Evolutionary conservation across 805 yeast genomes (phyloP).

Genomic region (Metschnikowia vanudenii): DNA sequence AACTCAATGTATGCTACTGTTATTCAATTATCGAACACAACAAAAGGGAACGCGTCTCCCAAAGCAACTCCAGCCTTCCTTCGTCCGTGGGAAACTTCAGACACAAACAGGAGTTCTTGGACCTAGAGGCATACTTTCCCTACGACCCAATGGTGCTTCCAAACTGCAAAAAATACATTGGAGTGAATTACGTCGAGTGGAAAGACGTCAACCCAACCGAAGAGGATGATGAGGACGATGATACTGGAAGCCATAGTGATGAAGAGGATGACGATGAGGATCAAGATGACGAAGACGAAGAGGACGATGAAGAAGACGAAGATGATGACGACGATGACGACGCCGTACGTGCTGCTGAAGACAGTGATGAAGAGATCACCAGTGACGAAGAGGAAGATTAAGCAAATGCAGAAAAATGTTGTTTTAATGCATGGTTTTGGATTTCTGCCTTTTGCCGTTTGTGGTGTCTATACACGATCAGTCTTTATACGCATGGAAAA

Average conservation of each 20-base stretch:
- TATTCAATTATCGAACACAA: conserved; percentile 90
- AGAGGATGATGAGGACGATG: conserved; percentile 56
- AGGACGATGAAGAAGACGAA: conserved; percentile 24
- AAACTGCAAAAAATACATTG: conserved; percentile 52
- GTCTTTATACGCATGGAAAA: conserved; percentile 16
- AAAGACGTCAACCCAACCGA: conserved; percentile 44
- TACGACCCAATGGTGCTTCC: conserved; percentile 87
- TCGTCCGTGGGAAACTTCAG: conserved; percentile 43
- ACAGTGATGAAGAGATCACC: conserved; percentile 19
- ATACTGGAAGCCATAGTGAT: conserved; percentile 29
- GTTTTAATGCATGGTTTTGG: background rate
- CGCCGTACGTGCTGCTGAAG: conserved; percentile 18
- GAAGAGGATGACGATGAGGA: conserved; percentile 19
- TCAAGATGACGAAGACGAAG: conserved; percentile 8
- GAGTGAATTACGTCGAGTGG: conserved; percentile 72
- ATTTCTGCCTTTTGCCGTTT: background rate
- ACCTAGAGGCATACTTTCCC: conserved; percentile 93
- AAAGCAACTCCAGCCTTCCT: conserved; percentile 35
- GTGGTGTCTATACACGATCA: conserved; percentile 1
- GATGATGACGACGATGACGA: conserved; percentile 18
- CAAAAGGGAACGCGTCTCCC: conserved; percentile 63
- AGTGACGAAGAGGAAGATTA: conserved; percentile 14
- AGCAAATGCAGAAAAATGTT: conserved; percentile 24
- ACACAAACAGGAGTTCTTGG: conserved; percentile 78
- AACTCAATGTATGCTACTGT: conserved; percentile 87